Evolutionary conservation across 441 rosid genomes (phyloP), one percentile per base, ranked within the genome.

Genomic region (Aleurites moluccanus): DNA sequence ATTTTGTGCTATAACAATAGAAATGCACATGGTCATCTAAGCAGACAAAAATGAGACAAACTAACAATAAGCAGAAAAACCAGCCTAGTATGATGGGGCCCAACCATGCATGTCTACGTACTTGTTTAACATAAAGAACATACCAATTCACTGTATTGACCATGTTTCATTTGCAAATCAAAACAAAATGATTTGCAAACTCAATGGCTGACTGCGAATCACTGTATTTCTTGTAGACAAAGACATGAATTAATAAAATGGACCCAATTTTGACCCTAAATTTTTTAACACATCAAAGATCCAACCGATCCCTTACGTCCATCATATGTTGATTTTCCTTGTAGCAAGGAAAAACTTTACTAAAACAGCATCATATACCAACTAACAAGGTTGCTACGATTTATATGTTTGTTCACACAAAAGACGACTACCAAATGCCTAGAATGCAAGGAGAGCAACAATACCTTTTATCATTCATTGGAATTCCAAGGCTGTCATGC

Each of bases 401-500:
- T 45, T 45, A 70, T 20, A 60, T 60, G 56, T 16, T 27, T 13
- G n/a, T 44, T 72, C 25, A 14, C 10, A 3, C 35, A 57, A 40
- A 73, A 64, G 55, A 74, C 11, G 45, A 72, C 55, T 18, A n/a
- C 47, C 18, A 16, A 21, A 47, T 28, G 20, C 66, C 10, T 60
- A 16, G 21, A 45, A 44, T 69, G 60, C 67, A 55, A 44, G 11
- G 15, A 70, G n/a, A 44, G 33, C 50, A 64, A 27, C 42, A 42
- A 4, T 81, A 90, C 91, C 89, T 86, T 77, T 77, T 72, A 61
- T 81, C 85, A 70, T 85, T 79, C 78, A 81, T 73, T 49, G 89
- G 75, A 75, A 88, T 52, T 77, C 94, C 91, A 55, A 88, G 81
- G 73, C 83, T 73, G 56, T 88, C 90, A 53, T 88, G 92, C 88